Evolutionary conservation across 2,329 filamentous ascomycete species (phyloP), one percentile per base, ranked within the genome.

Genomic region (Ascosphaera pollenicola): DNA sequence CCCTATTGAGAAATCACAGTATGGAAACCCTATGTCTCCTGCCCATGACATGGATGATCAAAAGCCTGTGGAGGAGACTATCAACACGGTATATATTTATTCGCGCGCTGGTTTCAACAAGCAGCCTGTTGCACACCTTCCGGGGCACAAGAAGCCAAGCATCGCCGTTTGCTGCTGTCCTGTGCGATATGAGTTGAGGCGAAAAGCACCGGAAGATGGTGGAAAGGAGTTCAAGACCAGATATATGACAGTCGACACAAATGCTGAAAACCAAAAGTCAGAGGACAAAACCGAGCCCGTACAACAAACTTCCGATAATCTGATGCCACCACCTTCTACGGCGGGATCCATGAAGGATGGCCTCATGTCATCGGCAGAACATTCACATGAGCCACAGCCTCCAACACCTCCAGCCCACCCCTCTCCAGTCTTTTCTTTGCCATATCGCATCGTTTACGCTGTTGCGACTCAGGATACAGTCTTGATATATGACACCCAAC

Each of bases 11-110:
- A 24, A 24, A 10, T 10, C 21, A 24, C 21, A 24, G 10, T 24
- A 5, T 24, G 21, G 21, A 24, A 24, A 24, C 21, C 21, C 21
- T 10, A 5, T 24, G 10, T 71, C 73, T 37, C 63, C 75, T 17
- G 70, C 70, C 37, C 19, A 17, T 5, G 21, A 24, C 10, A 24
- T 24, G 21, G 79, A 84, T 44, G 61, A 65, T n/a, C 53, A 66
- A 2, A 92, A 85, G 55, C 68, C 73, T 0, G 69, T 69, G 1
- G 87, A 89, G 48, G 87, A 98, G 47, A 70, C 94, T 39, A 84
- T 80, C 49, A 98, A 98, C 53, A 98, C 89, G 0, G 91, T 98
- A 17, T 98, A 98, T 58, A 89, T 98, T 40, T 98, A 98, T 57
- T 94, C 87, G 0, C 70, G 89, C 49, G 89, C 85, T 21, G 89